These are phyloP conservation scores for Ceraceosorus guamensis DNA, from an alignment of 1,284 basidiomycete species.

Conservation along the genomic window DNA sequence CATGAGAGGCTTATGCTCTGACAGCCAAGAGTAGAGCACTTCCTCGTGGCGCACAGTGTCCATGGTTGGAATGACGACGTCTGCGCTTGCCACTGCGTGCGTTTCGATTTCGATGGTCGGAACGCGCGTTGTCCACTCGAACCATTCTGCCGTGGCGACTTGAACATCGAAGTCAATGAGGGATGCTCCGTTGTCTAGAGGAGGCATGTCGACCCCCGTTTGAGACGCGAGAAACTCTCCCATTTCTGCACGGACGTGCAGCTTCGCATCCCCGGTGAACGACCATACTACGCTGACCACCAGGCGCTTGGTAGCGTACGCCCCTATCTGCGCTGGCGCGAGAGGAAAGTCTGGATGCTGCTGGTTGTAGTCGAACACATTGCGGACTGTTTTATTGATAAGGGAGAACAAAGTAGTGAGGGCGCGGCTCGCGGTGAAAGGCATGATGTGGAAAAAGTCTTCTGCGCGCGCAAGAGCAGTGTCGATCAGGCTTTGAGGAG, in stretches of 20 bases:
- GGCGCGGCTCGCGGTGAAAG: conserved; percentile 84
- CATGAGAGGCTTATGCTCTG: conserved; percentile 97
- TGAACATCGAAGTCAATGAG: conserved; percentile 95
- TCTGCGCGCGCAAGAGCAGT: conserved; percentile 71
- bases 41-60: conserved; percentile 98
- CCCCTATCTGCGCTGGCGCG: conserved; percentile 70
- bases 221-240: conserved; percentile 78
- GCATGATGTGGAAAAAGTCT: conserved; percentile 93
- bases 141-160: conserved; percentile 65
- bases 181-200: conserved; percentile 62
- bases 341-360: conserved; percentile 94
- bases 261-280: conserved; percentile 88
- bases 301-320: conserved; percentile 83
- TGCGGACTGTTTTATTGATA: conserved; percentile 89
- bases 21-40: conserved; percentile 95
- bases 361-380: conserved; percentile 87
- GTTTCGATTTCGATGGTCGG: conserved; percentile 95
- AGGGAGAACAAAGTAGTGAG: conserved; percentile 94
- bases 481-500: conserved; percentile 70
- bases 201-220: conserved; percentile 83
- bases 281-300: conserved; percentile 94
- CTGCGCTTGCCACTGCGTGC: conserved; percentile 86
- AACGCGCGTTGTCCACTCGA: conserved; percentile 72
- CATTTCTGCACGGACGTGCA: conserved; percentile 80
- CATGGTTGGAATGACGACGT: conserved; percentile 95